phyloP scores from a whole-genome alignment of 2,329 filamentous ascomycete genomes.

The Xylariomycetidae sp. region DNA sequence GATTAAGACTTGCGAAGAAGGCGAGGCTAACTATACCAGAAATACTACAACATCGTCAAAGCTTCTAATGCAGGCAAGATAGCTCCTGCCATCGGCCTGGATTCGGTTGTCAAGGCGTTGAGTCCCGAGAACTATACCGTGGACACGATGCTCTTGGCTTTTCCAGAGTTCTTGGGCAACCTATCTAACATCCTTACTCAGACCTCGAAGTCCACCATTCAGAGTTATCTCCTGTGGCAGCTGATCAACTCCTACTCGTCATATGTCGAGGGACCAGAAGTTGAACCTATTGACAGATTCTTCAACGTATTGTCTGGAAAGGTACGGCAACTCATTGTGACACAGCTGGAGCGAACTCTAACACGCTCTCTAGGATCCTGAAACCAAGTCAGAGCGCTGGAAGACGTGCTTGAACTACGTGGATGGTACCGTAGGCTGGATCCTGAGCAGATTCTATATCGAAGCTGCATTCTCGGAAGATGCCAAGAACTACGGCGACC shows the following conservation, averaged over 20 bases:
- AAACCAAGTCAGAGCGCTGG: slow-evolving; percentile 60
- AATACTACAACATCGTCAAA: slow-evolving; percentile 60
- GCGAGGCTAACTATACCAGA: slow-evolving; percentile 26
- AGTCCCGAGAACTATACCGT: slow-evolving; percentile 43
- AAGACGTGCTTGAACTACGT: slow-evolving; percentile 55
- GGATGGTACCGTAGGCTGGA: slow-evolving; percentile 57
- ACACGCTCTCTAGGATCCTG: slow-evolving; percentile 39
- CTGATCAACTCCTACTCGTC: slow-evolving; percentile 46
- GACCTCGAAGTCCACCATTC: slow-evolving; percentile 48
- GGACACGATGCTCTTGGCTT: slow-evolving; percentile 51
- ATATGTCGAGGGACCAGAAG: slow-evolving; percentile 51
- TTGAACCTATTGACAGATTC: slow-evolving; percentile 55
- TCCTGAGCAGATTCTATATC: slow-evolving; percentile 64
- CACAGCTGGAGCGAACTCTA: too few species aligned
- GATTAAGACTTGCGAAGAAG: neutral
- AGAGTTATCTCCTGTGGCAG: slow-evolving; percentile 61
- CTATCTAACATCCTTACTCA: slow-evolving; percentile 49
- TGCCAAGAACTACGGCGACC: slow-evolving; percentile 60
- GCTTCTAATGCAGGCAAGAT: slow-evolving; percentile 49
- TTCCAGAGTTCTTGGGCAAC: slow-evolving; percentile 54
- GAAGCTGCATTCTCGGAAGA: slow-evolving; percentile 61
- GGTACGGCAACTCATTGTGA: too few species aligned
- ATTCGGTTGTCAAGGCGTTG: slow-evolving; percentile 44
- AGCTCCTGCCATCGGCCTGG: slow-evolving; percentile 49
- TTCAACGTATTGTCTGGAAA: slow-evolving; percentile 55